A percentile compares a stretch with the other conserved stretches of the same genome.
These are phyloP conservation scores for Clarireedia monteithiana DNA, from an alignment of 2,329 filamentous ascomycete genomes.

Conservation along the genomic window DNA sequence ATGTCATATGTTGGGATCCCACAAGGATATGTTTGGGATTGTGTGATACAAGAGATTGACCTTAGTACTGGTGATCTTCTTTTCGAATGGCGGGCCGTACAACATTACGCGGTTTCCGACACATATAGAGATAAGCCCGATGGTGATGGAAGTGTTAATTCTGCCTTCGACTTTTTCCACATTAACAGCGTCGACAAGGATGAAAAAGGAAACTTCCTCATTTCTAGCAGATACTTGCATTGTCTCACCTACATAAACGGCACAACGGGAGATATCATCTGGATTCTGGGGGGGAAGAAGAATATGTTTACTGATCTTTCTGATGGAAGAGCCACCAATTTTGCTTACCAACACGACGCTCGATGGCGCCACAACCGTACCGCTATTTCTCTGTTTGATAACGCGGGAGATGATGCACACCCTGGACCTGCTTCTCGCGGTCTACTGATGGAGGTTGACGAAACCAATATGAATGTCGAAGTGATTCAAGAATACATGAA, in stretches of 20 bases:
- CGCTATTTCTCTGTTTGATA: conserved; percentile 22
- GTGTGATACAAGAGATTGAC: conserved; percentile 39
- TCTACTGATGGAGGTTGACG: conserved; percentile 20
- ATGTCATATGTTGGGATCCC: conserved; percentile 39
- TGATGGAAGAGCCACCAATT: conserved; percentile 34
- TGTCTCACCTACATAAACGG: conserved; percentile 41
- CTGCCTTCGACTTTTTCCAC: conserved; percentile 34
- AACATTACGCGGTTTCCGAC: conserved; percentile 39
- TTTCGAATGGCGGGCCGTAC: conserved; percentile 50
- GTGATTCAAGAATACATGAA: conserved; percentile 16
- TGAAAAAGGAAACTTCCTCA: conserved; percentile 36
- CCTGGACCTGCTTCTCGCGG: conserved; percentile 15
- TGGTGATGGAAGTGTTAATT: conserved; percentile 32
- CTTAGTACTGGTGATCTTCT: conserved; percentile 43
- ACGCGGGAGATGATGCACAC: conserved; percentile 14
- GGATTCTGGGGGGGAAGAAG: conserved; percentile 38
- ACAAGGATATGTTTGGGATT: conserved; percentile 46
- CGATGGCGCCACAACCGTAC: conserved; percentile 30
- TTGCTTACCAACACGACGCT: conserved; percentile 44
- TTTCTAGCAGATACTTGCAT: conserved; percentile 39
- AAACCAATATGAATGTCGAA: conserved; percentile 13
- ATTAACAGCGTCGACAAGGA: conserved; percentile 35
- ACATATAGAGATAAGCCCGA: conserved; percentile 22
- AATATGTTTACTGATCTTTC: conserved; percentile 34
- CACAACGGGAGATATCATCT: conserved; percentile 38